A percentile compares a stretch with the other conserved stretches of the same genome.
Evolutionary conservation across 108 stramenopile genomes (phyloP).

Genomic region (Chaetoceros tenuissimus): DNA sequence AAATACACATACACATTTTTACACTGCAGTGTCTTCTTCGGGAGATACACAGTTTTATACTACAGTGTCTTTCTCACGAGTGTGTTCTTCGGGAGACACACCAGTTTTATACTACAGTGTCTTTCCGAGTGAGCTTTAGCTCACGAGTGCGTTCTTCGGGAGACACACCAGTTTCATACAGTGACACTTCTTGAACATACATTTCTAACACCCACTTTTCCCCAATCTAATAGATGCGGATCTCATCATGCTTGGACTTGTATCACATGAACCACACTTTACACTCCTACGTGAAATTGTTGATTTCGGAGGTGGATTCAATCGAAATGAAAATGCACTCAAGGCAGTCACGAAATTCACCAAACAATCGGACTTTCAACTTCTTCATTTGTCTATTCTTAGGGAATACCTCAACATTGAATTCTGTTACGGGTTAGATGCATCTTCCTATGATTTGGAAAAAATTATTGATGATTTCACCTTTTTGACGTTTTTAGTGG

Average conservation of each 20-base stretch:
- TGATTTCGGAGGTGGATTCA: constrained; percentile 66
- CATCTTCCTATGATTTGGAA: constrained; percentile 68
- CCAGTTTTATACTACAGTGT: too few relatives aligned
- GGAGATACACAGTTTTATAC: too few relatives aligned
- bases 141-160: too few relatives aligned
- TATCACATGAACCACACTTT: constrained; percentile 98
- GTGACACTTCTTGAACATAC: too few relatives aligned
- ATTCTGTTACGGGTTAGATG: constrained; percentile 42
- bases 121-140: too few relatives aligned
- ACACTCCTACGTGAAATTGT: constrained; percentile 92
- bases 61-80: too few relatives aligned
- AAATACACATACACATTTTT: too few relatives aligned
- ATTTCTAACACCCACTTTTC: too few relatives aligned
- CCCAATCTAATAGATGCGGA: too few relatives aligned
- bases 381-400: constrained; percentile 91
- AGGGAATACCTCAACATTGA: constrained; percentile 94
- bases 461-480: constrained; percentile 98
- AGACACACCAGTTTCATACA: too few relatives aligned
- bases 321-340: constrained; percentile 57
- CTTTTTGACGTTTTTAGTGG: constrained; percentile 97
- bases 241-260: constrained; percentile 98
- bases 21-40: too few relatives aligned
- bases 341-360: constrained; percentile 91
- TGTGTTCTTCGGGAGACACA: too few relatives aligned
- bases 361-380: constrained; percentile 93